phyloP scores from a whole-genome alignment of 169 alveolate genomes.

The Plasmodium gonderi region DNA sequence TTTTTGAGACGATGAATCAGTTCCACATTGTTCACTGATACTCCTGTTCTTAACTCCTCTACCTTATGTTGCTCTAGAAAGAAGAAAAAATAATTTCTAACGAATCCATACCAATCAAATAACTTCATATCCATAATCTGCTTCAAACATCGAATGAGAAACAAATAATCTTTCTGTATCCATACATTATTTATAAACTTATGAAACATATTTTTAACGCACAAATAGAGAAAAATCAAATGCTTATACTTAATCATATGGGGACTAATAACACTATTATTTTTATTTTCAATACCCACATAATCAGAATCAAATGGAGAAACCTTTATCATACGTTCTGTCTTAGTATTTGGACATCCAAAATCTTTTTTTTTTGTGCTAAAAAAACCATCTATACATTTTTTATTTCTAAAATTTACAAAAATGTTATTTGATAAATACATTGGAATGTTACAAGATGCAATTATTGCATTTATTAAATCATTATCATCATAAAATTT shows the following conservation, averaged over 20 bases:
- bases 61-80: background rate
- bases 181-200: conserved; percentile 20
- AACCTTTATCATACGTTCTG: conserved; percentile 73
- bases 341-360: conserved; percentile 77
- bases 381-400: conserved; percentile 81
- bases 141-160: conserved; percentile 1
- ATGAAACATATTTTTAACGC: conserved; percentile 28
- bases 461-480: conserved; percentile 77
- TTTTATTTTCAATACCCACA: conserved; percentile 69
- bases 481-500: conserved; percentile 76
- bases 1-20: background rate
- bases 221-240: conserved; percentile 15
- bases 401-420: conserved; percentile 77
- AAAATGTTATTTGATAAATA: conserved; percentile 72
- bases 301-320: conserved; percentile 54
- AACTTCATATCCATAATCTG: conserved; percentile 6
- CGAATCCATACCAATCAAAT: conserved; percentile 4
- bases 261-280: conserved; percentile 57
- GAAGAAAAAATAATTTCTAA: conserved; percentile 16
- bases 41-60: background rate
- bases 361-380: conserved; percentile 57
- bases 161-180: conserved; percentile 50
- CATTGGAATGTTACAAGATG: conserved; percentile 83
- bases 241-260: conserved; percentile 32
- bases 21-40: background rate